These are phyloP conservation scores for Alisma plantagoaquatica DNA, from an alignment of 106 monocot species.

Conservation along the genomic window DNA sequence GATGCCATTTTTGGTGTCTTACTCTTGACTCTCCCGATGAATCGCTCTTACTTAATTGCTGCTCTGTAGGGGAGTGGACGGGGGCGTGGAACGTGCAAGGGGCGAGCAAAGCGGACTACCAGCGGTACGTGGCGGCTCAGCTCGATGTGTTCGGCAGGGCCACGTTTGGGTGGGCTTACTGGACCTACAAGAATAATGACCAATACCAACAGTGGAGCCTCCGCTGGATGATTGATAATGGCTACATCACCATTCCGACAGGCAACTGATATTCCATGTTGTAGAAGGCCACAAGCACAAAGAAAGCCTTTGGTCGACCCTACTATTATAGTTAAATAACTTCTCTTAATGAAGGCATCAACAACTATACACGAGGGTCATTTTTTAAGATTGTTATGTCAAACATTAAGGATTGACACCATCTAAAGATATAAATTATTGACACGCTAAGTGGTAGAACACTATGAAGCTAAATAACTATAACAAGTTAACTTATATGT, in stretches of 20 bases:
- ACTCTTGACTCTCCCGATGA: not conserved
- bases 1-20: not conserved
- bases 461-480: no score
- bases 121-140: constrained; percentile 43
- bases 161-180: constrained; percentile 80
- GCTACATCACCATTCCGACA: constrained; percentile 35
- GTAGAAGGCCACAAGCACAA: no score
- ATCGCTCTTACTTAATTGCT: not conserved
- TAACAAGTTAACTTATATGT: no score
- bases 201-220: constrained; percentile 51
- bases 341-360: no score
- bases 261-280: no score
- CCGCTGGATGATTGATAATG: constrained; percentile 82
- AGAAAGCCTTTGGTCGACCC: no score
- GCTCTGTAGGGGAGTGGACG: constrained; percentile 78
- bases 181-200: constrained; percentile 39
- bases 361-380: no score
- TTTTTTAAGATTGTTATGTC: no score
- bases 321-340: no score
- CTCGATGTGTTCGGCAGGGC: constrained; percentile 49
- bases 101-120: constrained; percentile 39
- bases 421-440: no score
- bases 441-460: no score
- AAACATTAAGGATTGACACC: no score
- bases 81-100: constrained; percentile 48